Conservation (phyloP, 352 stramenopile genomes). For the Pythium folliculosum region DNA sequence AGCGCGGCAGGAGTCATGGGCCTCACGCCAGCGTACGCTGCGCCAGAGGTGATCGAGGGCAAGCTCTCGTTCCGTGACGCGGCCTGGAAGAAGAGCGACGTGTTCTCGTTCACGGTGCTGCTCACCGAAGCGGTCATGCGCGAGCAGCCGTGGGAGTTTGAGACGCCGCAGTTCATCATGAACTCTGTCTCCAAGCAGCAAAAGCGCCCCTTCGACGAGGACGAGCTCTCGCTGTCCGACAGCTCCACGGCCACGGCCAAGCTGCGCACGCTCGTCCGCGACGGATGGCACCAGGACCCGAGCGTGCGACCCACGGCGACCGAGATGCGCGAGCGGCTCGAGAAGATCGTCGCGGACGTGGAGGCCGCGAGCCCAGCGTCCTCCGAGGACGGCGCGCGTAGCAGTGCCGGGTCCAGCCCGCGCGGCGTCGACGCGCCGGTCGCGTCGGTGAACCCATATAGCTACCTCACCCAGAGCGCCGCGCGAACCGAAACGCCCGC, state of each 20-base stretch:
- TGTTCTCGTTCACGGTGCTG: slow-evolving; percentile 17
- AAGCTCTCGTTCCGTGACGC: slow-evolving; percentile 4
- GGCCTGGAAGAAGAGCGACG: slow-evolving; percentile 21
- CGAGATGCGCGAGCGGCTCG: slow-evolving; percentile 7
- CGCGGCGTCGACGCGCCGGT: background rate
- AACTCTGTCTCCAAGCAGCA: background rate
- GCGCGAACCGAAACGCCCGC: background rate
- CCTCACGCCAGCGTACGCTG: slow-evolving; percentile 13
- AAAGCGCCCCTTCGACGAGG: slow-evolving; percentile 5
- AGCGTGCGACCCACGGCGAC: slow-evolving; percentile 6
- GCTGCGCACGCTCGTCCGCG: slow-evolving; percentile 1
- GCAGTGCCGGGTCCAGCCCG: background rate
- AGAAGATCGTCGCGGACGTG: slow-evolving; percentile 7
- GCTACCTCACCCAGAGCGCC: background rate
- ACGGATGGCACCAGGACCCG: slow-evolving; percentile 17
- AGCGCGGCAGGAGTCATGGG: background rate
- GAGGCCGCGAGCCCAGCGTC: too few species aligned
- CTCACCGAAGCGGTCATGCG: background rate
- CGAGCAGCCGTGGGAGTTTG: slow-evolving; percentile 15
- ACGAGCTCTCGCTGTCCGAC: background rate
- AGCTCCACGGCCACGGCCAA: background rate
- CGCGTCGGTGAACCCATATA: background rate
- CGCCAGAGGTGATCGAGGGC: slow-evolving; percentile 9
- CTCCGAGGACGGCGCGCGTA: too few species aligned
- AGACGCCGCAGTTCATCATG: slow-evolving; percentile 13